Percentiles rank a stretch among this genome's conserved stretches.
These are phyloP conservation scores for Proliferodiscus dingleyae DNA, from an alignment of 2,329 filamentous ascomycete species.

Conservation along the genomic window DNA sequence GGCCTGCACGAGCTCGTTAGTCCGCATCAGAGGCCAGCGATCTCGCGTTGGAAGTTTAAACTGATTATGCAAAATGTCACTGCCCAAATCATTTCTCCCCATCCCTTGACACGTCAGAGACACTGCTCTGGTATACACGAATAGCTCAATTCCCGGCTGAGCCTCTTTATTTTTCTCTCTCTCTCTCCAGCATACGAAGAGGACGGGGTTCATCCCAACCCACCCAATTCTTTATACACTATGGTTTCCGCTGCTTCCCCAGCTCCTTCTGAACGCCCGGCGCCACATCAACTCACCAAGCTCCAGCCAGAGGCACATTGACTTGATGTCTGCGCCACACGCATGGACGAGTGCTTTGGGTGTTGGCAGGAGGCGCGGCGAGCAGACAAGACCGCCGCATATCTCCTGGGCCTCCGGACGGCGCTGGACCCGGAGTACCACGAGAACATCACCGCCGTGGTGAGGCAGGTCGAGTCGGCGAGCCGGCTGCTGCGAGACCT, in stretches of 20 bases:
- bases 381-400: constrained; percentile 43
- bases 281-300: constrained; percentile 13
- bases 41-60: no score
- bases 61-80: constrained; percentile 17
- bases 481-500: constrained; percentile 48
- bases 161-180: constrained; percentile 17
- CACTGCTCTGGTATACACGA: constrained; percentile 9
- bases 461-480: constrained; percentile 32
- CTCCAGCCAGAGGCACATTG: constrained; percentile 17
- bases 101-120: constrained; percentile 33
- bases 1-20: constrained; percentile 20
- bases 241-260: constrained; percentile 9
- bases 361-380: constrained; percentile 52
- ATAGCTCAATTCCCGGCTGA: constrained; percentile 19
- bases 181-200: constrained; percentile 3
- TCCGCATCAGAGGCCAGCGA: no score
- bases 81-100: constrained; percentile 10
- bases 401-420: constrained; percentile 46
- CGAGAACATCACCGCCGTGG: constrained; percentile 43
- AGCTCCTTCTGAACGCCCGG: constrained; percentile 9
- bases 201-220: constrained; percentile 10
- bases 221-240: no score
- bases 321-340: constrained; percentile 27
- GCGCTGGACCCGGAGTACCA: constrained; percentile 40
- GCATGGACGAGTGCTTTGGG: constrained; percentile 34